phyloP scores from a whole-genome alignment of 2,329 filamentous ascomycete genomes.

The Talaromyces atroroseus region DNA sequence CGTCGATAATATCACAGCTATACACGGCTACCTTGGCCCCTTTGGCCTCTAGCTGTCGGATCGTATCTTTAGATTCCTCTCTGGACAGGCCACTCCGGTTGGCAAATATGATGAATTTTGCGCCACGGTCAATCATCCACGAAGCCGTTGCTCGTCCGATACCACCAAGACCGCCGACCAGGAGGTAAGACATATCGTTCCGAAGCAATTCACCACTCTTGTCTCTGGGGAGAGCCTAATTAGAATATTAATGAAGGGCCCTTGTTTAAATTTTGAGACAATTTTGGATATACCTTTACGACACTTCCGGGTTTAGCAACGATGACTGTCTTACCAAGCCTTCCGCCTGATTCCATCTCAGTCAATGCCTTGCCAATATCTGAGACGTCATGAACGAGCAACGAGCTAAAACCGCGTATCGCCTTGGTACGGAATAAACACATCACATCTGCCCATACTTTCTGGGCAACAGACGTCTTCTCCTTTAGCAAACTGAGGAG shows the following conservation, averaged over 20 bases:
- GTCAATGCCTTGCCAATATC: neutral
- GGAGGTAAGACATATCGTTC: constrained; percentile 35
- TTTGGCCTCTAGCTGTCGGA: neutral
- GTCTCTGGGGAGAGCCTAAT: no score
- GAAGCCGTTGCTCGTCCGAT: constrained; percentile 48
- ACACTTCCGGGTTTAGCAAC: no score
- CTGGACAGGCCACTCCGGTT: neutral
- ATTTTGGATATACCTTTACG: neutral
- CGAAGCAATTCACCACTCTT: no score
- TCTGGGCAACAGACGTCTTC: neutral
- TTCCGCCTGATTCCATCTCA: neutral
- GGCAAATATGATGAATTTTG: constrained; percentile 32
- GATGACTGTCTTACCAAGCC: neutral
- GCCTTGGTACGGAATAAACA: constrained; percentile 16
- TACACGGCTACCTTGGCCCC: neutral
- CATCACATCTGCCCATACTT: neutral
- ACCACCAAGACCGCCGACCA: constrained; percentile 52
- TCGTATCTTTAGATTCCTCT: neutral
- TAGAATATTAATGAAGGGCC: no score
- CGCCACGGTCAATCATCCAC: constrained; percentile 45
- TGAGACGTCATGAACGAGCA: neutral
- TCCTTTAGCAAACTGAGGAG: neutral
- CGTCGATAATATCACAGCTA: constrained; percentile 30
- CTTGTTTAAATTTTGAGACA: neutral
- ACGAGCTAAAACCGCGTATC: neutral